Evolutionary conservation across 2,329 filamentous ascomycete genomes (phyloP), one percentile per base, ranked within the genome.

Genomic region (Diplocarpon mali): DNA sequence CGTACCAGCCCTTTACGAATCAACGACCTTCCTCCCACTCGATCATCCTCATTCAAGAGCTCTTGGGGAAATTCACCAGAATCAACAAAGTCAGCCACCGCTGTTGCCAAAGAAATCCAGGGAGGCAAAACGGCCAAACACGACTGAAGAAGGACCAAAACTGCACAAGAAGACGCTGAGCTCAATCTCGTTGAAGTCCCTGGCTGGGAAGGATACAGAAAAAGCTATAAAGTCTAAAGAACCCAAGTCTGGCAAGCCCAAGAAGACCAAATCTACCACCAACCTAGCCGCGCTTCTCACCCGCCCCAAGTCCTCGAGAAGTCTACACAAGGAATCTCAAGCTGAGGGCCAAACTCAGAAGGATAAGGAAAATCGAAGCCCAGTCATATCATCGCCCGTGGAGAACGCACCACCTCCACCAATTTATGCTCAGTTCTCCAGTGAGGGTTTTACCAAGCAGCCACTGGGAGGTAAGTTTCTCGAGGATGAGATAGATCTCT

Each of bases 341-440:
- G 73, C 76, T 11, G 68, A 71, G 42, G 64, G 68, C 17, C 69
- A 67, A 32, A 63, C 66, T 34, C 64, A 63, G 24, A 81, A 76
- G 57, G 81, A 90, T 62, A 94, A 94, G 65, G 88, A 95, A 64
- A 95, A 95, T 61, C 74, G 72, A 43, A 80, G 75, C 28, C 85
- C 85, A 3, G 67, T 70, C 1, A 65, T 68, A 46, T 69, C 68
- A 3, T 60, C 67, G 11, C 57, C 64, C 7, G 60, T 63, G 13
- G 65, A 67, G 34, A 65, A 40, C 58, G 65, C 56, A 7, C 53
- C 65, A 9, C 70, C 75, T 14, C 78, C 83, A 2, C 87, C 89
- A 17, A 88, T 90, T 45, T 95, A 85, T 70, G 77, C 84, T 12
- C 82, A 92, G 57, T 92, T 90, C 60, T 66, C 68, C 37, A 69